Percentiles rank a stretch among this genome's conserved stretches.
Evolutionary conservation across 2,329 filamentous ascomycete genomes (phyloP).

Genomic region (Exophiala xenobiotica): DNA sequence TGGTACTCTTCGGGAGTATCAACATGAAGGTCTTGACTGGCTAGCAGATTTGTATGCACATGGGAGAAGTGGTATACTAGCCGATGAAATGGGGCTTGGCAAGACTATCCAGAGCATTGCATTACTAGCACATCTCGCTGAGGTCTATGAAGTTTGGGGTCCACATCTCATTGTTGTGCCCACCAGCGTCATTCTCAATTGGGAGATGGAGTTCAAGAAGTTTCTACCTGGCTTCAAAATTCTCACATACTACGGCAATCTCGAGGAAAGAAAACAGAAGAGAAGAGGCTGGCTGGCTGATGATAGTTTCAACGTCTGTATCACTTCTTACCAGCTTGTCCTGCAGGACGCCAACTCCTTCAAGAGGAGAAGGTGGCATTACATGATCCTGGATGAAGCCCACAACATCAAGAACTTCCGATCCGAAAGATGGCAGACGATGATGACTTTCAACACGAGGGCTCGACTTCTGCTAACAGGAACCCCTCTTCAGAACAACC

Average conservation of each 20-base stretch:
- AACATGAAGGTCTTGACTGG: constrained; percentile 97
- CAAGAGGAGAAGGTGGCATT: constrained; percentile 90
- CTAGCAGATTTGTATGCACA: constrained; percentile 88
- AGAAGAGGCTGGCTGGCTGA: constrained; percentile 91
- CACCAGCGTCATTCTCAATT: constrained; percentile 97
- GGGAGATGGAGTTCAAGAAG: constrained; percentile 99
- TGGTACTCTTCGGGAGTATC: constrained; percentile 89
- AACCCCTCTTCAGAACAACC: constrained; percentile 93
- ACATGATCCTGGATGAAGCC: constrained; percentile 96
- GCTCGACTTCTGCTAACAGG: constrained; percentile 86
- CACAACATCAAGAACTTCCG: constrained; percentile 99
- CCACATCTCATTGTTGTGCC: constrained; percentile 94
- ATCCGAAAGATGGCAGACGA: constrained; percentile 92
- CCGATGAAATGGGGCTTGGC: constrained; percentile 96
- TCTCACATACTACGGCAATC: constrained; percentile 90
- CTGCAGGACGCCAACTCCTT: constrained; percentile 92
- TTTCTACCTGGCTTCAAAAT: constrained; percentile 97
- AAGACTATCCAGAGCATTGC: constrained; percentile 99
- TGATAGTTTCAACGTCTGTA: constrained; percentile 93
- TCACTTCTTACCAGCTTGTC: constrained; percentile 96
- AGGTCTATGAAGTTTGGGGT: constrained; percentile 88
- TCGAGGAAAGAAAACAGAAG: constrained; percentile 88
- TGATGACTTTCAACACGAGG: constrained; percentile 89
- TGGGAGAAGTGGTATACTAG: constrained; percentile 91
- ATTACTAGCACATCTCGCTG: constrained; percentile 86